These are phyloP conservation scores for Pilasporangium apinafurcum DNA, from an alignment of 352 stramenopile species.

Conservation along the genomic window DNA sequence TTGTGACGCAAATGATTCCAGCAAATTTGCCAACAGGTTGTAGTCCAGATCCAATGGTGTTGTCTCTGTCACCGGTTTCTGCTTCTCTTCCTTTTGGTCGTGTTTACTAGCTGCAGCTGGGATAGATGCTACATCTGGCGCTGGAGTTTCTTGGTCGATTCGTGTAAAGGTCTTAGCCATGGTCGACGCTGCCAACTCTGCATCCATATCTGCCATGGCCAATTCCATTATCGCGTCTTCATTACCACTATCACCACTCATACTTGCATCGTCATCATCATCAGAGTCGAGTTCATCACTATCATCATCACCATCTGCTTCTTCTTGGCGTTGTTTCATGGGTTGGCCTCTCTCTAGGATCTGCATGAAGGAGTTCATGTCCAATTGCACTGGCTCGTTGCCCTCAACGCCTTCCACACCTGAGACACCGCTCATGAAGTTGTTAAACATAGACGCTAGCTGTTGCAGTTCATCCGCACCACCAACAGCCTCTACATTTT, in stretches of 20 bases:
- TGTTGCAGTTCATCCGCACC: conserved; percentile 59
- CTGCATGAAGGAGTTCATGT: conserved; percentile 64
- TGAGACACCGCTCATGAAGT: conserved; percentile 58
- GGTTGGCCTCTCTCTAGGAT: conserved; percentile 32
- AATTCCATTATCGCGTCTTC: conserved; percentile 36
- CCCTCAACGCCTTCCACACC: conserved; percentile 64
- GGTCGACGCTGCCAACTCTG: conserved; percentile 43
- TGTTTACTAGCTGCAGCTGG: background rate
- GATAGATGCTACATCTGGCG: background rate
- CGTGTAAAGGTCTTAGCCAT: conserved; percentile 50
- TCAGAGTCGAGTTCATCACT: conserved; percentile 26
- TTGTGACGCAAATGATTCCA: conserved; percentile 79
- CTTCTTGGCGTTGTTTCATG: conserved; percentile 3
- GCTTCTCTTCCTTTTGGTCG: background rate
- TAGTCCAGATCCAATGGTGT: conserved; percentile 74
- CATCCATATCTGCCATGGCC: conserved; percentile 77
- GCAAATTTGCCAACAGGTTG: conserved; percentile 75
- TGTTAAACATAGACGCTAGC: conserved; percentile 71
- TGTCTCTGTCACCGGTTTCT: conserved; percentile 11
- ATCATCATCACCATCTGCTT: conserved; percentile 15
- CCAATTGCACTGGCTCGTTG: conserved; percentile 46
- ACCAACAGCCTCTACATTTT: conserved; percentile 8
- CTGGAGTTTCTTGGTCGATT: conserved; percentile 2
- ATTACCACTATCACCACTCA: conserved; percentile 11
- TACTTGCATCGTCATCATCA: conserved; percentile 15